A percentile compares a stretch with the other conserved stretches of the same genome.
Evolutionary conservation across 345 rosid genomes (phyloP).

Genomic region (Ceriops decandra): DNA sequence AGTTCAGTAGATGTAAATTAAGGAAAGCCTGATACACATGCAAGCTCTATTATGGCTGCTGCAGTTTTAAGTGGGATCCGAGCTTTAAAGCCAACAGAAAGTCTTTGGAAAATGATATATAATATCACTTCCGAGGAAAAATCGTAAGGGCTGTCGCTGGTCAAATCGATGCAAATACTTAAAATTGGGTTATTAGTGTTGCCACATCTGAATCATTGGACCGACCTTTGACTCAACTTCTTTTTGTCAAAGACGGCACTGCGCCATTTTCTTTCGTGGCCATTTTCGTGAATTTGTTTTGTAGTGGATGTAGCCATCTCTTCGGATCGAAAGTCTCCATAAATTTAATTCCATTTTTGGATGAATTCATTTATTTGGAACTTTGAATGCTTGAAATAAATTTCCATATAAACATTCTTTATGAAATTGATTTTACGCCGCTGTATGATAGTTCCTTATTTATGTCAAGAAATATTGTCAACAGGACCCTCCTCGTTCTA

Average conservation of each 20-base stretch:
- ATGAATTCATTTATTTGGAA: neutral
- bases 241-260: neutral
- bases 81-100: neutral
- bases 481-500: too few species aligned
- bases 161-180: neutral
- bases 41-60: neutral
- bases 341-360: neutral
- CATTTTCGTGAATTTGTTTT: neutral
- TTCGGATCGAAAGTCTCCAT: neutral
- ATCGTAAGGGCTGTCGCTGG: neutral
- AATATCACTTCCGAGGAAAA: neutral
- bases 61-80: too few species aligned
- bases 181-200: neutral
- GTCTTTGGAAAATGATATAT: too few species aligned
- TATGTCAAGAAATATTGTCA: too few species aligned
- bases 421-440: too few species aligned
- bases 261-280: neutral
- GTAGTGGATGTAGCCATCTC: neutral
- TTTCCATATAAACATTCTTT: too few species aligned
- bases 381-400: neutral
- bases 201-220: neutral
- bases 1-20: too few species aligned
- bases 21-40: too few species aligned
- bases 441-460: too few species aligned
- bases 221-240: slow-evolving; percentile 8